phyloP scores from a whole-genome alignment of 176 grass and related monocot genomes.

The Paspalum notatum region DNA sequence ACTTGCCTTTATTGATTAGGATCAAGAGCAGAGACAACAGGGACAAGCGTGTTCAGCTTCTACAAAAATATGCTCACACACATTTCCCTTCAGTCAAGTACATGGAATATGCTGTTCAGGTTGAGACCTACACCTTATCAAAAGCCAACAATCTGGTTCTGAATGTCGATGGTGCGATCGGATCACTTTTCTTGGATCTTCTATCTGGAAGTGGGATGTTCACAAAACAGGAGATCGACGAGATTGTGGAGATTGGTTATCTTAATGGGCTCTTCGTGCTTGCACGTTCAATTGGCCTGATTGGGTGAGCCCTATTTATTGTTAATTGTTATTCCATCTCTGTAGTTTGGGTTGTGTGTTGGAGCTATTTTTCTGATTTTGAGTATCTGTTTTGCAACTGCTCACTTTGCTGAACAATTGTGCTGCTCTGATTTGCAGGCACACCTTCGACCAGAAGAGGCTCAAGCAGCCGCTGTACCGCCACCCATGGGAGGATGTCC shows the following conservation, averaged over 20 bases:
- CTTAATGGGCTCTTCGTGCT: conserved; percentile 98
- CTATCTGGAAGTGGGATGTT: conserved; percentile 98
- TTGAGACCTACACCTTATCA: conserved; percentile 90
- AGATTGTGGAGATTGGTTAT: conserved; percentile 94
- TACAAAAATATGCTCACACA: conserved; percentile 94
- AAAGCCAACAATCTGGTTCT: conserved; percentile 92
- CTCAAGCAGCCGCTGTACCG: conserved; percentile 97
- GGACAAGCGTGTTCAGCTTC: conserved; percentile 95
- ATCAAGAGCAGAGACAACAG: conserved; percentile 99
- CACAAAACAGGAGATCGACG: conserved; percentile 89
- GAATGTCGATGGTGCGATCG: conserved; percentile 86
- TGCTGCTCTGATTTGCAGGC: conserved; percentile 50
- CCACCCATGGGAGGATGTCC: conserved; percentile 97
- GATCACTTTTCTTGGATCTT: conserved; percentile 97
- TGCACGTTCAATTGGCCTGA: conserved; percentile 91
- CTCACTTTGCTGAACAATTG: neutral
- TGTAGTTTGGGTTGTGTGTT: neutral
- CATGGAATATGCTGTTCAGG: conserved; percentile 90
- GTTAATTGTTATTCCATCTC: neutral
- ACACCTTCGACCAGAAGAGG: conserved; percentile 98
- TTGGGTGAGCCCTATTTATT: conserved; percentile 63
- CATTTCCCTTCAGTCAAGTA: conserved; percentile 94
- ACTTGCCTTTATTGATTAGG: conserved; percentile 41
- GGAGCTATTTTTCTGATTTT: neutral
- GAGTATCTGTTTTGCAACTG: neutral